phyloP scores from a whole-genome alignment of 768 basidiomycete genomes.

The Imleria badia region DNA sequence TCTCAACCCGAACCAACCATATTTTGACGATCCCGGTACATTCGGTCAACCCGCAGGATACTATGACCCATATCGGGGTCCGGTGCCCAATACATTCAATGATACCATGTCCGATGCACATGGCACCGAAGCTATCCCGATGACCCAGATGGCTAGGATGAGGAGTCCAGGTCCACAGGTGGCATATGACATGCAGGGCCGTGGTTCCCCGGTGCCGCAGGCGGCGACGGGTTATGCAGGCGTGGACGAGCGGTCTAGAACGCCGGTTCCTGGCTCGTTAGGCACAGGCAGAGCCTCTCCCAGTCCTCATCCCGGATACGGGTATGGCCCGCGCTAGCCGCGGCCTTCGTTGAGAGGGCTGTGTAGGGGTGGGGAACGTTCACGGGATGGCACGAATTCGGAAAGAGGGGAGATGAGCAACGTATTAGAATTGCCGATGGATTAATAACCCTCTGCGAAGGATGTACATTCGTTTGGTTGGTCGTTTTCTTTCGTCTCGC shows the following conservation, averaged over 20 bases:
- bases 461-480: slow-evolving; percentile 30
- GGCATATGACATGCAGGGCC: slow-evolving; percentile 38
- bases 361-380: not conserved
- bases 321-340: slow-evolving; percentile 34
- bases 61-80: slow-evolving; percentile 81
- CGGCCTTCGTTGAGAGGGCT: not conserved
- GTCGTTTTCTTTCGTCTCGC: slow-evolving; percentile 8
- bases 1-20: slow-evolving; percentile 74
- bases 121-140: slow-evolving; percentile 65
- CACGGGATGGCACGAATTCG: slow-evolving; percentile 12
- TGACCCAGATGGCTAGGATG: slow-evolving; percentile 60
- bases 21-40: slow-evolving; percentile 65
- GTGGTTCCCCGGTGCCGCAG: slow-evolving; percentile 43
- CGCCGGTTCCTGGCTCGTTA: slow-evolving; percentile 27
- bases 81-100: slow-evolving; percentile 64
- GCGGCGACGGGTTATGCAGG: slow-evolving; percentile 38
- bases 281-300: slow-evolving; percentile 42
- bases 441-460: slow-evolving; percentile 17
- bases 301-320: slow-evolving; percentile 47
- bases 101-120: slow-evolving; percentile 34
- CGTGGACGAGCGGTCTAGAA: slow-evolving; percentile 30
- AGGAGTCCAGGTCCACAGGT: slow-evolving; percentile 43
- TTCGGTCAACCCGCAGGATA: slow-evolving; percentile 44
- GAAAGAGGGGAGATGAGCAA: slow-evolving; percentile 9
- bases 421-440: slow-evolving; percentile 15